Base-by-base conservation (phyloP, 768 basidiomycete species). In the Auriscalpium microsporum region DNA sequence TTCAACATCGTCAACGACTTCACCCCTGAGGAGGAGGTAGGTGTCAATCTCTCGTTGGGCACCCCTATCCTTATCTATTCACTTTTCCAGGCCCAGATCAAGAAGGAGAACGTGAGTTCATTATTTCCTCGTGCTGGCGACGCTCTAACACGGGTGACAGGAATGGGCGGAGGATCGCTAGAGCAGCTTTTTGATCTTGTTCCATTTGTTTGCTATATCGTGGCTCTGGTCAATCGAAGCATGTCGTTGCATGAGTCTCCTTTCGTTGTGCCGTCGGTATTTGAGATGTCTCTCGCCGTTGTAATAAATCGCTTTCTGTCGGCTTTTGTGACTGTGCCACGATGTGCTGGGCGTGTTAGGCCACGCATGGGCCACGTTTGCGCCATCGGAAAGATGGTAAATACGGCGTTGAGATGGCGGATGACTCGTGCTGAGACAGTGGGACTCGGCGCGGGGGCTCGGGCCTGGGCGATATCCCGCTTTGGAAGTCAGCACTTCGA, bases 1-100 rank as follows among this genome's bases (percentile, higher is more conserved):
- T 97, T 94, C 78, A 95, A 96, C 80, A 94, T 94, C 61, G 89
- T 91, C 35, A 94, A 94, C 69, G 96, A 97, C 73, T 99, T 99
- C 68, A 98, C 96, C 4, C 94, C 95, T 17, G 96, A 99, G 68
- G 96, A 98, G 71, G 96, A 99, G 86, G 95, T 93, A 47, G 47
- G 74, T 70, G 17, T 53, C 46, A 48, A 40, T 54, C 48, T 34
- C 50, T 54, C 49, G 49, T 45, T 7, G 60, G 28, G 54, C 51
- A 23, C 49, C n/a, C 6, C 36, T 16, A 33, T 14, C 45, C 53
- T 56, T 35, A 58, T 44, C 34, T 50, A 47, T 58, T 48, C 54
- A 50, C 37, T 54, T 62, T 45, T 62, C 42, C 44, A 90, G 90
- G 90, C 90, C 36, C 95, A 98, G 73, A 98, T 99, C 81, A 94